These are phyloP conservation scores for Tylopilus sp. DNA, from an alignment of 768 basidiomycete species.

Conservation along the genomic window DNA sequence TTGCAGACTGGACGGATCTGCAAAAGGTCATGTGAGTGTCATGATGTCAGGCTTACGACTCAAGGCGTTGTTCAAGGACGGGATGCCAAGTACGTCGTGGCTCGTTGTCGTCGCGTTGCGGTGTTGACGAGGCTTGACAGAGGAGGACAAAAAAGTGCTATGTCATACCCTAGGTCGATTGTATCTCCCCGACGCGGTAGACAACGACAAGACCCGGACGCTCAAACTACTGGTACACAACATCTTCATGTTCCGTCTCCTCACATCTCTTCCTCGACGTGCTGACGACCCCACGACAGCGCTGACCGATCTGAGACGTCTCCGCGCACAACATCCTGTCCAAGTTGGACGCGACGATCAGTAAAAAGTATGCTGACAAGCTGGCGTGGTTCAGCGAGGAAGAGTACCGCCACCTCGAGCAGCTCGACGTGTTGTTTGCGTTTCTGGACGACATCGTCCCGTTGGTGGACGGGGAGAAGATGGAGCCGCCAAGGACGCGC, in stretches of 20 bases:
- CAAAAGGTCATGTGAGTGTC: slow-evolving; percentile 56
- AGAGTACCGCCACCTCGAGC: slow-evolving; percentile 62
- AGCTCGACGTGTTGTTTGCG: slow-evolving; percentile 60
- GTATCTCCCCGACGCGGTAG: slow-evolving; percentile 65
- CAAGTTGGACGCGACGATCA: slow-evolving; percentile 63
- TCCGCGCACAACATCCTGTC: slow-evolving; percentile 64
- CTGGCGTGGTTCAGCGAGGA: slow-evolving; percentile 70
- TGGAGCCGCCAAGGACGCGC: slow-evolving; percentile 40
- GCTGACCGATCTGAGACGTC: slow-evolving; percentile 56
- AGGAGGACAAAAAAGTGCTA: slow-evolving; percentile 58
- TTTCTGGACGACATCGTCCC: slow-evolving; percentile 73
- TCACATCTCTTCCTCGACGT: too few species aligned
- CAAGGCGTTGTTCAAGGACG: too few species aligned
- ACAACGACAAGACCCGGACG: slow-evolving; percentile 63
- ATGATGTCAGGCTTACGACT: too few species aligned
- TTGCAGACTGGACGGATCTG: slow-evolving; percentile 89
- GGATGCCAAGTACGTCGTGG: too few species aligned
- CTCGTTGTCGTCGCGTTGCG: too few species aligned
- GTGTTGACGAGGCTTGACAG: too few species aligned
- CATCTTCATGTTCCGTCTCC: slow-evolving; percentile 14
- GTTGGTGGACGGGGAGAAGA: slow-evolving; percentile 56
- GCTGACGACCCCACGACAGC: slow-evolving; percentile 31
- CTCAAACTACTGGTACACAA: slow-evolving; percentile 59
- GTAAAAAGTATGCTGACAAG: slow-evolving; percentile 70
- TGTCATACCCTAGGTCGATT: slow-evolving; percentile 61